Conservation (phyloP, 306 rosid genomes). For the Malus asiatica region DNA sequence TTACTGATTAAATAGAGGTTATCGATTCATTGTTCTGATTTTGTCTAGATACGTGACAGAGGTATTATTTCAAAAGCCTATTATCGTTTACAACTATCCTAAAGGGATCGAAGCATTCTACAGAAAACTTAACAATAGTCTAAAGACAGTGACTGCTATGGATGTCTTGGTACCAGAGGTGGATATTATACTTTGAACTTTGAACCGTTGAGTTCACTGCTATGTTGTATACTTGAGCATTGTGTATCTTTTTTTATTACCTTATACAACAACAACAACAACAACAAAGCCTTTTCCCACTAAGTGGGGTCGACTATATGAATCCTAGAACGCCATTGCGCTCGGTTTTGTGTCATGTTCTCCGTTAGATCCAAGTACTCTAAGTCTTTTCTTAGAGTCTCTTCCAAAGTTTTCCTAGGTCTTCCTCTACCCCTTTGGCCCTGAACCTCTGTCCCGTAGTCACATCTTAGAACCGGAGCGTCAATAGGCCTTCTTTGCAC, state of each 20-base stretch:
- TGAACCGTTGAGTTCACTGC: neutral
- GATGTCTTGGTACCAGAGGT: conserved; percentile 99
- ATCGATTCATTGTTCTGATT: conserved; percentile 15
- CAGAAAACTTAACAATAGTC: conserved; percentile 87
- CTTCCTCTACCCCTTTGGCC: no score
- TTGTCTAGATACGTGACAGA: conserved; percentile 75
- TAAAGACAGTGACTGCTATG: conserved; percentile 87
- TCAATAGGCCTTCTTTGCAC: no score
- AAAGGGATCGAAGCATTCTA: conserved; percentile 93
- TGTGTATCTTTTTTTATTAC: neutral
- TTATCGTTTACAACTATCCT: conserved; percentile 82
- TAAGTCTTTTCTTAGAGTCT: no score
- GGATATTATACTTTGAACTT: neutral
- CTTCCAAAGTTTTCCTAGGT: no score
- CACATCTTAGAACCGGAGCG: no score
- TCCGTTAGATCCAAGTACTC: no score
- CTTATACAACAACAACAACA: no score
- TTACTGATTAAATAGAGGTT: conserved; percentile 6
- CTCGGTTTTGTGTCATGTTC: no score
- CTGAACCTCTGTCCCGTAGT: no score
- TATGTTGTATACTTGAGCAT: neutral
- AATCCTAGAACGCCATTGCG: no score
- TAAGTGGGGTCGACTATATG: no score
- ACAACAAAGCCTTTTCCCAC: no score
- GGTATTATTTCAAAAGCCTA: conserved; percentile 81